Base-by-base conservation (phyloP, 1,284 basidiomycete genomes). In the Singerocomus rubriflavus region DNA sequence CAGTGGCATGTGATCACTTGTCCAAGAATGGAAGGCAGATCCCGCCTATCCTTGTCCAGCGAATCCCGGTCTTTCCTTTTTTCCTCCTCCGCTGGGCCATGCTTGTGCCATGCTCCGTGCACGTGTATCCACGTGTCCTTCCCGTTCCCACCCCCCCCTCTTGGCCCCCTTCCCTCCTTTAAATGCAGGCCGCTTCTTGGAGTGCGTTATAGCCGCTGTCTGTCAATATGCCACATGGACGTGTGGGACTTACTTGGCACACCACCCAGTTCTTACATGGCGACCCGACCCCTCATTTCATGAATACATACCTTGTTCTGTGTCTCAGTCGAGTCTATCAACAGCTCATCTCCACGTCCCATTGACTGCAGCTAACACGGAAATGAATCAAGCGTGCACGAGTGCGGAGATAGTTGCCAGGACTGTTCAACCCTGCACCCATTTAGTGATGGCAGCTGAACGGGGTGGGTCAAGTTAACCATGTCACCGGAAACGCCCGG, bases 41-140 rank as follows among this genome's bases (percentile, higher is more conserved):
- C 39, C 16, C 4, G 21, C 21, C 21, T 21, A 4, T 21, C 21
- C 21, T 21, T 4, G 21, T 21, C 21, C 21, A 21, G 21, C 21
- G 21, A 21, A 21, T 21, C 21, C 21, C 21, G 21, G 21, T 21
- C 21, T 21, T 21, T 21, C 21, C 21, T 21, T 21, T 21, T 21
- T 30, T 27, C 39, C 39, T 26, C 39, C 17, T 26, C 10, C 37
- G 38, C 43, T 48, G 26, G 14, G 21, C 36, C 51, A 54, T 13
- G 31, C 30, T 29, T 2, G 10, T 29, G 34, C 56, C 59, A 64
- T 51, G 61, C 49, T 53, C 17, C 21, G 8, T 30, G 34, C 60
- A 62, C 60, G 57, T 62, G 58, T 14, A 9, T 2, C 46, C 59
- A 62, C 53, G 57, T 61, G 58, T 52, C 46, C 21, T 21, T 21